Evolutionary conservation across 352 stramenopile species (phyloP).

Genomic region (Globisporangium irregulare): DNA sequence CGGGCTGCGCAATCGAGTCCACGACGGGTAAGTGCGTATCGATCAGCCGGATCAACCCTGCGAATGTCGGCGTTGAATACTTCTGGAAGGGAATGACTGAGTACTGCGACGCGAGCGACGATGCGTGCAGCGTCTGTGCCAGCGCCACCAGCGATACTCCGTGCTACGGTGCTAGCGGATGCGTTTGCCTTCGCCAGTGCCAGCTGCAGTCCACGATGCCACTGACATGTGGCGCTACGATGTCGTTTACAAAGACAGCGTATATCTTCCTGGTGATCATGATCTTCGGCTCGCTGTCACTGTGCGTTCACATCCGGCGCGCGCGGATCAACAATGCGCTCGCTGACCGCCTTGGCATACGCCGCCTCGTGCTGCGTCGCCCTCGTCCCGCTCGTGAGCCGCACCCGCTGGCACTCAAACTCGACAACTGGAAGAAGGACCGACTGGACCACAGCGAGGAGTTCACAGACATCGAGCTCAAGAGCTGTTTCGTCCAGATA

Average conservation of each 20-base stretch:
- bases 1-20: conserved; percentile 37
- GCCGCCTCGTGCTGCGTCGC: conserved; percentile 9
- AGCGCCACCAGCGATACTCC: conserved; percentile 12
- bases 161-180: conserved; percentile 22
- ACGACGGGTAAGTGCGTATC: conserved; percentile 38
- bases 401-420: conserved; percentile 25
- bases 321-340: not conserved
- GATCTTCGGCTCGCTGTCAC: conserved; percentile 6
- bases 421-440: conserved; percentile 31
- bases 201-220: conserved; percentile 13
- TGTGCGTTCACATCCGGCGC: conserved; percentile 14
- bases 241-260: conserved; percentile 9
- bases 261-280: conserved; percentile 14
- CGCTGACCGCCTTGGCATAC: not conserved
- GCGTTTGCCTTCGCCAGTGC: conserved; percentile 28
- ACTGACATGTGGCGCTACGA: conserved; percentile 3
- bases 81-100: conserved; percentile 17
- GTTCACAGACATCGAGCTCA: conserved; percentile 24
- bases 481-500: conserved; percentile 26
- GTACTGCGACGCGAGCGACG: conserved; percentile 30
- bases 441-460: conserved; percentile 17
- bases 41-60: conserved; percentile 14
- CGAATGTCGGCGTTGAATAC: conserved; percentile 19
- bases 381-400: not conserved
- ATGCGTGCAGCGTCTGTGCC: conserved; percentile 21